phyloP scores from a whole-genome alignment of 805 yeast genomes.

The Candida chauliodis region DNA sequence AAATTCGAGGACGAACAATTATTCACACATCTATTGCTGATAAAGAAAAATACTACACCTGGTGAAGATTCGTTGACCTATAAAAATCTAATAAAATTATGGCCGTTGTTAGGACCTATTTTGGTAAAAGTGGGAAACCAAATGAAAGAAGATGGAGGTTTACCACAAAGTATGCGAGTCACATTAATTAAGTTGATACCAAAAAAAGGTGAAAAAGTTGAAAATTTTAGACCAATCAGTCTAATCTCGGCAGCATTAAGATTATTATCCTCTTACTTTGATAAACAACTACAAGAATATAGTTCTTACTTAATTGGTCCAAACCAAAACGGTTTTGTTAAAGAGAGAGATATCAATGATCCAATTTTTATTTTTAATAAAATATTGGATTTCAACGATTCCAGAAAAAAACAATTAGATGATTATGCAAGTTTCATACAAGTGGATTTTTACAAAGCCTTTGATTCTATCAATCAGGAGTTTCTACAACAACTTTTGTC shows the following conservation, averaged over 20 bases:
- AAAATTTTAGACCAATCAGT: slow-evolving; percentile 1
- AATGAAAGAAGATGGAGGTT: not conserved
- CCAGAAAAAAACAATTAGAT: not conserved
- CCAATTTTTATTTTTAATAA: slow-evolving; percentile 6
- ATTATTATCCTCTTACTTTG: not conserved
- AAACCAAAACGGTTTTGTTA: not conserved
- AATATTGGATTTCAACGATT: not conserved
- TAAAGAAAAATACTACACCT: slow-evolving; percentile 2
- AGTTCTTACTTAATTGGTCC: not conserved
- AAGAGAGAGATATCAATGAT: not conserved
- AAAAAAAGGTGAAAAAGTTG: slow-evolving; percentile 1
- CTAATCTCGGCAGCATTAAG: not conserved
- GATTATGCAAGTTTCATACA: slow-evolving; percentile 2
- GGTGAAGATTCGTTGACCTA: slow-evolving; percentile 1
- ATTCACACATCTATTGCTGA: slow-evolving; percentile 1
- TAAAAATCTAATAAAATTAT: not conserved
- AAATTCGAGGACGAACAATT: not conserved
- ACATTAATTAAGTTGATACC: slow-evolving; percentile 1
- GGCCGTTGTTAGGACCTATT: not conserved
- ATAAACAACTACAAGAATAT: not conserved
- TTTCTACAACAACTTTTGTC: not conserved
- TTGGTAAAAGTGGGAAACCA: not conserved
- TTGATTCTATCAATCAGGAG: not conserved
- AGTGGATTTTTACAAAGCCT: slow-evolving; percentile 2
- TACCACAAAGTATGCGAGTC: not conserved